Percentiles rank a stretch among this genome's conserved stretches.
phyloP scores from a whole-genome alignment of 2,329 filamentous ascomycete genomes.

The Fusarium sp. region DNA sequence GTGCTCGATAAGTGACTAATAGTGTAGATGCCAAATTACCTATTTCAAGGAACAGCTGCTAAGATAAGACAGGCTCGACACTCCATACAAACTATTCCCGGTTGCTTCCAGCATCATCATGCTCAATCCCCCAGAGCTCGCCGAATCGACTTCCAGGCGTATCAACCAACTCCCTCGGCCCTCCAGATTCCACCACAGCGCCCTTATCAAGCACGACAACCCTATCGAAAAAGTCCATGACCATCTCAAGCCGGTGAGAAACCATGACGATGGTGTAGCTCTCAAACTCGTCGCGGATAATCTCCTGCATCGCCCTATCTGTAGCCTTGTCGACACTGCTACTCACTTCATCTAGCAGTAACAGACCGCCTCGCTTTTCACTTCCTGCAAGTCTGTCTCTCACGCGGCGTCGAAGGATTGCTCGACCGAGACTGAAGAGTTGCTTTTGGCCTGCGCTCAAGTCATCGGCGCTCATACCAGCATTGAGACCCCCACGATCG shows the following conservation, averaged over 20 bases:
- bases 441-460: conserved; percentile 71
- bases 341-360: conserved; percentile 57
- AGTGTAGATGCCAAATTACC: not conserved
- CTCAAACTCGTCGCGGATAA: conserved; percentile 53
- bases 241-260: conserved; percentile 59
- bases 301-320: conserved; percentile 54
- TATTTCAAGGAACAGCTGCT: not conserved
- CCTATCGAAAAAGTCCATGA: conserved; percentile 61
- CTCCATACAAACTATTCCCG: too few species aligned
- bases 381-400: conserved; percentile 20
- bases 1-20: not conserved
- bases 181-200: conserved; percentile 53
- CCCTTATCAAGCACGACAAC: conserved; percentile 63
- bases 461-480: conserved; percentile 56
- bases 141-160: conserved; percentile 43
- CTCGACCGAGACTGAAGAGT: conserved; percentile 71
- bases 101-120: not conserved
- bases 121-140: conserved; percentile 46
- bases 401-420: conserved; percentile 57
- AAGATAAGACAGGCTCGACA: not conserved
- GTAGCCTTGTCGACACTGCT: conserved; percentile 55
- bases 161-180: conserved; percentile 37
- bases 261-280: conserved; percentile 65
- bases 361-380: conserved; percentile 40
- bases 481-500: conserved; percentile 48